A percentile compares a stretch with the other conserved stretches of the same genome.
Evolutionary conservation across 345 rosid species (phyloP).

Genomic region (Zanthoxylum bungeanum): DNA sequence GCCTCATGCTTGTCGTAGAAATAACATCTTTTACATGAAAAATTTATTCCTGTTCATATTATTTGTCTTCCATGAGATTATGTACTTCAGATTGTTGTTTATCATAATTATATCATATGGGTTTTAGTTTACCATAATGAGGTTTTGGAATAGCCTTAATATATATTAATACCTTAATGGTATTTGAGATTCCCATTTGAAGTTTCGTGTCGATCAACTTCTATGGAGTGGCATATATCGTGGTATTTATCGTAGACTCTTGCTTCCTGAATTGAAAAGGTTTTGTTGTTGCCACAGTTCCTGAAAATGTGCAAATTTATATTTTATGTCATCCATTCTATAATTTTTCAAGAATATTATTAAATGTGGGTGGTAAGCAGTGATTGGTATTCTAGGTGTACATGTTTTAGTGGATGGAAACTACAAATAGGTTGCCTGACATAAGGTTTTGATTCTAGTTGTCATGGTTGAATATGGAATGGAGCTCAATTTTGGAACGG

Average conservation of each 20-base stretch:
- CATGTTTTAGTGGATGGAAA: background rate
- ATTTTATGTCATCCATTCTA: background rate
- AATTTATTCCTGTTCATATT: background rate
- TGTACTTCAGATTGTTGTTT: background rate
- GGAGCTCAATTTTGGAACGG: slow-evolving; percentile 66
- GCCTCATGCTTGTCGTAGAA: background rate
- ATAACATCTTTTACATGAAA: background rate
- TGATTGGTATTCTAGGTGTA: too few species aligned
- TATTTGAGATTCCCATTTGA: background rate
- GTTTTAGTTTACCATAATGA: background rate
- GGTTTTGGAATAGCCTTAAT: background rate
- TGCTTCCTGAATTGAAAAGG: background rate
- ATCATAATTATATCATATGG: too few species aligned
- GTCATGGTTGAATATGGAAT: slow-evolving; percentile 65
- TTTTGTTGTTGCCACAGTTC: background rate
- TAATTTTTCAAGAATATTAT: background rate
- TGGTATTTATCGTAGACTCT: background rate
- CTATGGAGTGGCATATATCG: background rate
- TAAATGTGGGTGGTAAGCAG: background rate
- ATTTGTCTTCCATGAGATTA: background rate
- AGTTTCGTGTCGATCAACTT: background rate
- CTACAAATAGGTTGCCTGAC: slow-evolving; percentile 16
- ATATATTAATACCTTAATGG: background rate
- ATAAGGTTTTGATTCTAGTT: slow-evolving; percentile 41
- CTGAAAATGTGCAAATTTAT: background rate